Evolutionary conservation across 1,139 yeast genomes (phyloP), one percentile per base, ranked within the genome.

Genomic region (Lipomyces yarrowii): DNA sequence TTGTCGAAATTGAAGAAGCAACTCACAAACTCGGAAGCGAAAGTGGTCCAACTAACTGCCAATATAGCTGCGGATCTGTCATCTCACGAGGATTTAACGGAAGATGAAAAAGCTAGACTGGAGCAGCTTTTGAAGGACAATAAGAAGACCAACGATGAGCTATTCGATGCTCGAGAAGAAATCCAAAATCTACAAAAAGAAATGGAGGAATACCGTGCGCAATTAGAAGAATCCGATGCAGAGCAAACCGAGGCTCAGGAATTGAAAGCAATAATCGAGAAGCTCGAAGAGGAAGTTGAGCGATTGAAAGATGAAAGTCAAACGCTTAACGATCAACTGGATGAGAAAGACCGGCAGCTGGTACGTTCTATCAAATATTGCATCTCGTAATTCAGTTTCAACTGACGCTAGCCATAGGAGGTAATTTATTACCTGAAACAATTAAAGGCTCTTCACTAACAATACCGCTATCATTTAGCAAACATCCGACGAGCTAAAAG

Each of bases 31-130:
- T 65, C 72, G 8, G 72, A 70, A 55, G 57, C 53, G 7, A 64
- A 82, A 73, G 76, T 76, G 56, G 84, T 81, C 70, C 72, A 72
- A 59, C 74, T 64, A n/a, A 65, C 66, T 42, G 46, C 61, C 33
- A 61, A 64, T n/a, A 32, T 62, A 11, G 56, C 59, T 53, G 39
- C 52, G 6, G 64, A 58, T 21, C 48, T 69, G 18, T 33, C 63
- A 8, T 21, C 62, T 3, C 57, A 65, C 18, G 60, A 61, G 26
- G 46, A 35, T 37, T 42, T 53, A 15, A 53, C 63, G 3, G 39
- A 30, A 26, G 67, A 64, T n/a, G 67, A 64, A 51, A 57, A 55
- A 15, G 56, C 26, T 10, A 56, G 63, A 4, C 52, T 66, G 7
- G 64, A 64, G 1, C 42, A 59, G 26, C 57, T 65, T 8, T 39